These are phyloP conservation scores for Aegilops bicornis DNA, from an alignment of 176 grass and related monocot species.

Conservation along the genomic window DNA sequence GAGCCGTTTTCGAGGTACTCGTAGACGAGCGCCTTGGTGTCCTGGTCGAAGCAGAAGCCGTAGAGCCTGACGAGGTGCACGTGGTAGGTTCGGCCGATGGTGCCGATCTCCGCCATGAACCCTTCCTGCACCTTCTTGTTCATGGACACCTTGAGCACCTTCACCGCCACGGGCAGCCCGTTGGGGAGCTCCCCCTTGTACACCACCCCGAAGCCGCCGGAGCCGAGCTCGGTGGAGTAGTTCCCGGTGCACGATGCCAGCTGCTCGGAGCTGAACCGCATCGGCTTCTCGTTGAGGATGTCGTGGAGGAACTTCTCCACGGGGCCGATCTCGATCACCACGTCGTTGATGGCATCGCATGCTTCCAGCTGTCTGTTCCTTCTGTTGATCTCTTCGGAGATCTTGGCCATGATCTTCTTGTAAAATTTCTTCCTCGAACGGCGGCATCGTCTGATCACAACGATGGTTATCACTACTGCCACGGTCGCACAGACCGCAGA, in stretches of 20 bases:
- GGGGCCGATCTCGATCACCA: constrained; percentile 43
- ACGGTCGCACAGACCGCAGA: neutral
- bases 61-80: constrained; percentile 74
- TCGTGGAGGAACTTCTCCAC: constrained; percentile 53
- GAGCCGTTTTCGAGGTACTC: constrained; percentile 80
- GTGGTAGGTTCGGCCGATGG: constrained; percentile 69
- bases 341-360: neutral
- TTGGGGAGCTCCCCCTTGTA: constrained; percentile 56
- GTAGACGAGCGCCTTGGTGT: constrained; percentile 65
- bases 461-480: neutral
- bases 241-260: constrained; percentile 41
- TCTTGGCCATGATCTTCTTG: constrained; percentile 1
- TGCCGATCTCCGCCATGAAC: constrained; percentile 80
- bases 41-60: constrained; percentile 73
- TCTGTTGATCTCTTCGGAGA: neutral
- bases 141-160: constrained; percentile 55
- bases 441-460: neutral
- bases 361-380: neutral
- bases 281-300: constrained; percentile 57
- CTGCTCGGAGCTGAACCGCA: constrained; percentile 50
- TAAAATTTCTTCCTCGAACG: neutral
- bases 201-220: constrained; percentile 69
- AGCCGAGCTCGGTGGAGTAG: constrained; percentile 42
- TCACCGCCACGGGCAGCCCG: constrained; percentile 48
- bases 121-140: constrained; percentile 49